Evolutionary conservation across 805 yeast genomes (phyloP).

Genomic region (Kazachstania kunashirensis): DNA sequence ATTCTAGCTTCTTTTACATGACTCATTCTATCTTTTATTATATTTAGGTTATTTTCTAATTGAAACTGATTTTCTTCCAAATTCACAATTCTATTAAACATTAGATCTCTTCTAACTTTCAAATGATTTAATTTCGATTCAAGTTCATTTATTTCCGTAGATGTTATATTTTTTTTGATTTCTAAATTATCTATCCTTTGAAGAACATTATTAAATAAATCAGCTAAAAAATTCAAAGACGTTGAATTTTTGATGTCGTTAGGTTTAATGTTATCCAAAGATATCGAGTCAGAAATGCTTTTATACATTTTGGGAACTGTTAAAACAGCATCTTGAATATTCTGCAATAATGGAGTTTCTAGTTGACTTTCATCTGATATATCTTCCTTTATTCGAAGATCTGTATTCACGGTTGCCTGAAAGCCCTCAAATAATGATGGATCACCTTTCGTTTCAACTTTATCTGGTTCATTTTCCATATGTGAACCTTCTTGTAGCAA

Average conservation of each 20-base stretch:
- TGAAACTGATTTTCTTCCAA: conserved; percentile 53
- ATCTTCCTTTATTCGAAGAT: too few species aligned
- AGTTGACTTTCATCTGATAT: conserved; percentile 5
- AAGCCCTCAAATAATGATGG: conserved; percentile 65
- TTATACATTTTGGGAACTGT: not conserved
- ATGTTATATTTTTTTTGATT: conserved; percentile 53
- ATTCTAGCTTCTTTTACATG: conserved; percentile 35
- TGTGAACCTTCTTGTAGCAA: not conserved
- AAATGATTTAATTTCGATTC: conserved; percentile 48
- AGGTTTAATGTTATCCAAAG: not conserved
- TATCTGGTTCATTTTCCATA: conserved; percentile 9
- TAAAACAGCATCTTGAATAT: not conserved
- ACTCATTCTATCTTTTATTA: conserved; percentile 36
- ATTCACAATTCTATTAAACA: conserved; percentile 49
- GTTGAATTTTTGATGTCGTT: conserved; percentile 10
- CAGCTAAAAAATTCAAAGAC: conserved; percentile 32
- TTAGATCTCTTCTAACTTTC: conserved; percentile 40
- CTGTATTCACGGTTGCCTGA: conserved; percentile 35
- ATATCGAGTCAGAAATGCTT: not conserved
- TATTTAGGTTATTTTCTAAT: conserved; percentile 40
- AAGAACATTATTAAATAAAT: conserved; percentile 33
- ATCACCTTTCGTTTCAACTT: conserved; percentile 8
- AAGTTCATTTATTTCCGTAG: conserved; percentile 54
- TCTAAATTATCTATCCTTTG: conserved; percentile 46
- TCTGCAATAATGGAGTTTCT: not conserved